Conservation (phyloP, 805 yeast genomes). For the Lipomyces yamadae region DNA sequence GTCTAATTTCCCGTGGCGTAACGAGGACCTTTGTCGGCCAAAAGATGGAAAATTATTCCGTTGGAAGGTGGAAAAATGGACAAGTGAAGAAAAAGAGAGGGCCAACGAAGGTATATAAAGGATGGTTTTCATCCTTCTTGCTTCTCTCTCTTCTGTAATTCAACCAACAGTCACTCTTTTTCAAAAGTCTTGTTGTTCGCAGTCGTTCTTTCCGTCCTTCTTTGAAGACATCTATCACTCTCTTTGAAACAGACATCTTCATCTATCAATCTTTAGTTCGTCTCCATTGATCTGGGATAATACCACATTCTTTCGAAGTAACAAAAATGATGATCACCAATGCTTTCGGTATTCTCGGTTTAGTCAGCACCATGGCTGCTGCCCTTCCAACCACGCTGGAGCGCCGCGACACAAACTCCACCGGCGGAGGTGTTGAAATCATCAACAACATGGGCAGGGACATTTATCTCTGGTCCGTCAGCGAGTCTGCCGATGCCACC, state of each 20-base stretch:
- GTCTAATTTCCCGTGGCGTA: not conserved
- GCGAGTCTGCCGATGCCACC: not conserved
- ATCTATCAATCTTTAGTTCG: not conserved
- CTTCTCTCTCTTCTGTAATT: not conserved
- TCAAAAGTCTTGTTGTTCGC: constrained; percentile 1
- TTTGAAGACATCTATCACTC: not conserved
- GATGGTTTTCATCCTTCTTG: not conserved
- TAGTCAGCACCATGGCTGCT: not conserved
- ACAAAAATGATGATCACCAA: not conserved
- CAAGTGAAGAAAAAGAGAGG: not conserved
- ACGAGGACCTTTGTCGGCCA: not conserved
- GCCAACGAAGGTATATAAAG: not conserved
- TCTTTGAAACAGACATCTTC: not conserved
- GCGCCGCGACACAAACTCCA: not conserved
- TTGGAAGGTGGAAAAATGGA: not conserved
- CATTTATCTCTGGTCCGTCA: not conserved
- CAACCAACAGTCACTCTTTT: not conserved
- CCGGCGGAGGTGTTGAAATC: not conserved
- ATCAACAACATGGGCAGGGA: not conserved
- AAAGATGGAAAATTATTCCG: not conserved
- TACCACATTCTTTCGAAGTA: no score
- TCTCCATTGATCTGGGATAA: no score
- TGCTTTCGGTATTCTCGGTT: not conserved
- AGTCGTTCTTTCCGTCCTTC: not conserved
- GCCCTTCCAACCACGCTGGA: not conserved